A percentile compares a stretch with the other conserved stretches of the same genome.
Evolutionary conservation across 345 rosid species (phyloP).

Genomic region (Combretum micranthum): DNA sequence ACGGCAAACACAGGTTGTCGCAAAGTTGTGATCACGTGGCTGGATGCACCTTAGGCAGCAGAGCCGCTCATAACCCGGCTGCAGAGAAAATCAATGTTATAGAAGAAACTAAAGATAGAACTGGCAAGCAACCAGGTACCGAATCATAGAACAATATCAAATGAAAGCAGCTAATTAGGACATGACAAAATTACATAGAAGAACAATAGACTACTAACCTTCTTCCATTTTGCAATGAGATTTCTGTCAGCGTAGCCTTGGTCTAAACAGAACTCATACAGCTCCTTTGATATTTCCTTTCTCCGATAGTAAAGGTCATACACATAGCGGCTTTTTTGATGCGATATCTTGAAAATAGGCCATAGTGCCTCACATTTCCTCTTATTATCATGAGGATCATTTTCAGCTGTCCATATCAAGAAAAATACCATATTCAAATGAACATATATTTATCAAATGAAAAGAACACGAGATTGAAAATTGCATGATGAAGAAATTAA

Average conservation of each 20-base stretch:
- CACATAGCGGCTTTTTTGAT: constrained; percentile 71
- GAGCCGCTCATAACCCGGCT: constrained; percentile 78
- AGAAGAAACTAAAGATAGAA: background rate
- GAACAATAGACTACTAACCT: constrained; percentile 18
- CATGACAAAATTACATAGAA: no score
- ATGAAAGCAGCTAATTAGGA: no score
- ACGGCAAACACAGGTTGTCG: constrained; percentile 73
- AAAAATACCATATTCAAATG: background rate
- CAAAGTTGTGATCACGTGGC: constrained; percentile 82
- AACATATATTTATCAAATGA: background rate
- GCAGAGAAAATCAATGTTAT: constrained; percentile 17
- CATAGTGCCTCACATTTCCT: constrained; percentile 74
- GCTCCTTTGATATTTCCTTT: constrained; percentile 65
- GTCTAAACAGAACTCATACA: constrained; percentile 72
- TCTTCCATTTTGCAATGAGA: constrained; percentile 71
- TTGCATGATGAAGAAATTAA: background rate
- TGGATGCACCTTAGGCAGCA: constrained; percentile 86
- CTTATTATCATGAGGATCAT: constrained; percentile 73
- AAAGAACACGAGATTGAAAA: background rate
- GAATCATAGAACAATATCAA: no score
- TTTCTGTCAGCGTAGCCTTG: constrained; percentile 62
- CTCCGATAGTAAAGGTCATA: constrained; percentile 58
- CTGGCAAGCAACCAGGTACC: no score
- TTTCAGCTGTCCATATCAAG: constrained; percentile 48
- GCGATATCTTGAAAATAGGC: constrained; percentile 75